Conservation (phyloP, 345 rosid genomes). For the Acer saccharum region DNA sequence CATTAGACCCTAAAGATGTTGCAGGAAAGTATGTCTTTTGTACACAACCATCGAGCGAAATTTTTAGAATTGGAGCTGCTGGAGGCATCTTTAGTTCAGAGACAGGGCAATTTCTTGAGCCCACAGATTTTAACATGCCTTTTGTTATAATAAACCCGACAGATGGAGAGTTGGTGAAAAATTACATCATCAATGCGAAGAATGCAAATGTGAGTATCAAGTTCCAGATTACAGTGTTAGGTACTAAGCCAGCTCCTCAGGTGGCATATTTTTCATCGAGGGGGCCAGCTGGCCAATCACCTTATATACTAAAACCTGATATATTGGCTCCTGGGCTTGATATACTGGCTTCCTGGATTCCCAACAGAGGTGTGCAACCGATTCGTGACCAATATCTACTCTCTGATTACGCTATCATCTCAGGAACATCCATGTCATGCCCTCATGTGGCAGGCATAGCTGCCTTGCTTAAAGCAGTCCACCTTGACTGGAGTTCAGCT, state of each 20-base stretch:
- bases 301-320: constrained; percentile 30
- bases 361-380: constrained; percentile 15
- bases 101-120: background rate
- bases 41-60: constrained; percentile 11
- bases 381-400: background rate
- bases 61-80: background rate
- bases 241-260: constrained; percentile 1
- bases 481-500: constrained; percentile 40
- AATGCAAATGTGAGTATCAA: background rate
- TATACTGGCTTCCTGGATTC: constrained; percentile 31
- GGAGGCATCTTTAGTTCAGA: background rate
- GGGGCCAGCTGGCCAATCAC: background rate
- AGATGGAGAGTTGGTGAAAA: background rate
- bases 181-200: background rate
- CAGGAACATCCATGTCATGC: constrained; percentile 44
- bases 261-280: background rate
- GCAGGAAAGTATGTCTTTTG: constrained; percentile 44
- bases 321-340: constrained; percentile 46
- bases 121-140: background rate
- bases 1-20: constrained; percentile 37
- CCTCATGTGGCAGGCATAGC: constrained; percentile 40
- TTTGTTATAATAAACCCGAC: background rate
- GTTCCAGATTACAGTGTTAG: background rate
- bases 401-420: constrained; percentile 20
- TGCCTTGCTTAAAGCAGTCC: constrained; percentile 32